Conservation (phyloP, 495 filamentous ascomycete genomes). For the Aspergillus heteromorphus region DNA sequence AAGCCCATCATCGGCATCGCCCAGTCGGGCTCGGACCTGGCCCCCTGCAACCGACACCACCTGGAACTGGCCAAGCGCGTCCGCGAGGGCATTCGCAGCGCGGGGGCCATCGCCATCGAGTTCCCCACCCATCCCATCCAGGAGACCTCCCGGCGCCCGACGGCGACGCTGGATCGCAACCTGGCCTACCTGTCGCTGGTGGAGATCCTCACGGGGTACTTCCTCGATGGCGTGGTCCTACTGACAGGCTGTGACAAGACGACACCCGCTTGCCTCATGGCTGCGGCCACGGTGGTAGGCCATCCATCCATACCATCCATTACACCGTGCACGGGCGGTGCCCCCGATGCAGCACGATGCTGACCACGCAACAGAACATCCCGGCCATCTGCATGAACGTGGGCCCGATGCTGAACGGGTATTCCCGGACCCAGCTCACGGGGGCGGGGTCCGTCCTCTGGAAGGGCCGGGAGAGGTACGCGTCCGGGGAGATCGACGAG, state of each 20-base stretch:
- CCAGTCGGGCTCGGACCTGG: neutral
- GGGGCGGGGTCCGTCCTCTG: neutral
- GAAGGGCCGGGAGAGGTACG: neutral
- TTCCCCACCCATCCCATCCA: neutral
- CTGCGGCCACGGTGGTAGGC: neutral
- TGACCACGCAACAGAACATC: neutral
- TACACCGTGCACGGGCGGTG: too few species aligned
- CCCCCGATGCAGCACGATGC: too few species aligned
- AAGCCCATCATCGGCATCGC: neutral
- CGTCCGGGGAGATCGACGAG: conserved; percentile 36
- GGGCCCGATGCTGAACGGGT: neutral
- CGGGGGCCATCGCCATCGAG: neutral
- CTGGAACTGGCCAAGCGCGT: neutral
- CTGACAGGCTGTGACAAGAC: neutral
- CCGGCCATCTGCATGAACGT: neutral
- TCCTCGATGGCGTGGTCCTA: neutral
- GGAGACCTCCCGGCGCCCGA: neutral
- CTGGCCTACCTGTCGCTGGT: neutral
- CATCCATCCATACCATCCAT: too few species aligned
- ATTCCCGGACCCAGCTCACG: neutral
- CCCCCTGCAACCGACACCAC: neutral
- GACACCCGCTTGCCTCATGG: neutral
- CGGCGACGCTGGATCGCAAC: neutral
- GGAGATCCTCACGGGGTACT: neutral
- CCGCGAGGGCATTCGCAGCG: neutral